Conservation (phyloP, 1,284 basidiomycete species). For the Stereum hirsutum region DNA sequence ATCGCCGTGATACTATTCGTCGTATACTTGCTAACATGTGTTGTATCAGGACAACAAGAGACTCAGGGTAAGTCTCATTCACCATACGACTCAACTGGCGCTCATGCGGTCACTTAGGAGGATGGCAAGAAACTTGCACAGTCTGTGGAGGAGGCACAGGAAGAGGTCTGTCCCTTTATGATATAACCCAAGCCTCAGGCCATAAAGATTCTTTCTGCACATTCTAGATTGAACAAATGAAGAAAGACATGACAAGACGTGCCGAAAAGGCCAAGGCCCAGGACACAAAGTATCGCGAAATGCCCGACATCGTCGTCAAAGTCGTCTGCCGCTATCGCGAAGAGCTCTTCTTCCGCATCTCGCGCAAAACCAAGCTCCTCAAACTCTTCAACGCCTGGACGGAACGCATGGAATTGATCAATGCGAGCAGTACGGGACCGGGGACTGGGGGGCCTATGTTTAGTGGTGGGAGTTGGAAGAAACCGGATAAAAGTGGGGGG, state of each 20-base stretch:
- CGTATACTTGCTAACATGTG: conserved; percentile 10
- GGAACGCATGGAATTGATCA: conserved; percentile 78
- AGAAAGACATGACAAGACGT: conserved; percentile 66
- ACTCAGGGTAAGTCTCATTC: conserved; percentile 47
- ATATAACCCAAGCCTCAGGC: conserved; percentile 2
- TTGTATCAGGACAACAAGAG: conserved; percentile 79
- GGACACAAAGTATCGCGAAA: conserved; percentile 68
- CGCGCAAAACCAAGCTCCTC: conserved; percentile 74
- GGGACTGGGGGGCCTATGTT: too few species aligned
- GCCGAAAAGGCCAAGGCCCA: conserved; percentile 65
- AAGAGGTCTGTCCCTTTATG: conserved; percentile 42
- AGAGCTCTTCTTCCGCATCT: conserved; percentile 83
- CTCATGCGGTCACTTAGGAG: too few species aligned
- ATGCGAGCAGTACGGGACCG: conserved; percentile 15
- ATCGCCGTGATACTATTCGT: not conserved
- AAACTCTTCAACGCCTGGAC: conserved; percentile 80
- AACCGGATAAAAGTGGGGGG: conserved; percentile 31
- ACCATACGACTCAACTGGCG: conserved; percentile 13
- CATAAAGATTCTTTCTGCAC: conserved; percentile 7
- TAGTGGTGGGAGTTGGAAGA: too few species aligned
- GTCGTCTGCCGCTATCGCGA: conserved; percentile 79
- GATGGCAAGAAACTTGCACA: conserved; percentile 70
- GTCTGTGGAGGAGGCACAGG: conserved; percentile 74
- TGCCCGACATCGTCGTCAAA: conserved; percentile 77
- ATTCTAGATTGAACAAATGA: conserved; percentile 62